Base-by-base conservation (phyloP, 352 stramenopile species). In the Phytophthora hibernalis region DNA sequence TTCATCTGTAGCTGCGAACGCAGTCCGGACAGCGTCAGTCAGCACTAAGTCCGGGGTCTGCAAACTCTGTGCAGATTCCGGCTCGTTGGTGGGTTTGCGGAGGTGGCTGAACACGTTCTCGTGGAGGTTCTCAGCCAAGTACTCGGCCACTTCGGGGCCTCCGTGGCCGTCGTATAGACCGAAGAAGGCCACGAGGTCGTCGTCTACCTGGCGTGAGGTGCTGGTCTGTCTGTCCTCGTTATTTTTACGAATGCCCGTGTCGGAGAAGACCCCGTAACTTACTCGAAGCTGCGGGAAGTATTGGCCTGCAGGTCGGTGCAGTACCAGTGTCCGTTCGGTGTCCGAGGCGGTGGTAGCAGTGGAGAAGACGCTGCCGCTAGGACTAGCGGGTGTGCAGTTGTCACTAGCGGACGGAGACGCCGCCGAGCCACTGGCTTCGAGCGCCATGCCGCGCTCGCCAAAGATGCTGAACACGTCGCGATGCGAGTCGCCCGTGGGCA, bases 391-490 rank as follows among this genome's bases (percentile, higher is more conserved):
- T 20, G 74, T 77, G 63, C 80, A 87, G 52, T 66, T 73, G 53
- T 47, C 40, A 18, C 73, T 76, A 37, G 47, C 52, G 22, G 68
- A 68, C 16, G 59, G 56, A 7, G 71, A 80, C 5, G 22, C 18
- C 16, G 47, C 18, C 16, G 50, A 43, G 2, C 37, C 58, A 42
- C 37, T 65, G 50, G 64, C 62, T 49, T 92, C 83, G 10, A 96
- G 70, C 20, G 83, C 52, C 84, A 93, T 91, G 45, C 87, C 87
- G 48, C 70, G 81, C 54, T 95, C 87, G 20, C 72, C 86, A 35
- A 95, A 95, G 53, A 95, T 93, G 76, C 82, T 94, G 54, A 95
- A 94, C 40, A 95, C 87, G 61, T 95, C 87, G 28, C 87, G 85
- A 54, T 93, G 83, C 35, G 73, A 74, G 56, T 71, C 81, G 26